Percentiles rank a stretch among this genome's conserved stretches.
Evolutionary conservation across 805 yeast genomes (phyloP).

Genomic region (Jamesozyma spencerorum): DNA sequence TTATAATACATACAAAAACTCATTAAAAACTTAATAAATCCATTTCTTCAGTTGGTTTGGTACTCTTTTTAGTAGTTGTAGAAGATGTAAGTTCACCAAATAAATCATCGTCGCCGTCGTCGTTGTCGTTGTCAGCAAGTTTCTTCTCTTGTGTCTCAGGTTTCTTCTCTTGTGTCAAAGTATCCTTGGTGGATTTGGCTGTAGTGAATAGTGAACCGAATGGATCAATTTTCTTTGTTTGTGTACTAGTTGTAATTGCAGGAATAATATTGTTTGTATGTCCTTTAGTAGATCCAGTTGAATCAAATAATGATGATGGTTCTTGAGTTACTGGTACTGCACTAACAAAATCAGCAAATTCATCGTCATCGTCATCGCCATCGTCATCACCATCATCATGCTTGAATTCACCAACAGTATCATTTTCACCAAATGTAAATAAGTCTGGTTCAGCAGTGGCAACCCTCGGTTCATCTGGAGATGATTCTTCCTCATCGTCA

Average conservation of each 20-base stretch:
- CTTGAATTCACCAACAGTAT: background rate
- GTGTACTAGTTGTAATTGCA: slow-evolving; percentile 27
- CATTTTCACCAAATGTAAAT: slow-evolving; percentile 48
- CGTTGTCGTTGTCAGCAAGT: slow-evolving; percentile 1
- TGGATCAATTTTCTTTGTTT: slow-evolving; percentile 48
- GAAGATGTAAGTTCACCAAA: slow-evolving; percentile 29
- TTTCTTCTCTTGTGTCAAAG: slow-evolving; percentile 1
- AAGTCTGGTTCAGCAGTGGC: slow-evolving; percentile 1
- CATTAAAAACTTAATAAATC: slow-evolving; percentile 27
- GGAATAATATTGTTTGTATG: slow-evolving; percentile 15
- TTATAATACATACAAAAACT: background rate
- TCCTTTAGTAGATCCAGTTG: slow-evolving; percentile 21
- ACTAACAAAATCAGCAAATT: slow-evolving; percentile 71
- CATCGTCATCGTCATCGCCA: slow-evolving; percentile 55
- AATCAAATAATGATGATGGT: slow-evolving; percentile 26
- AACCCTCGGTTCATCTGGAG: no score
- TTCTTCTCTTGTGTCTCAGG: background rate
- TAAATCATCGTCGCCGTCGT: slow-evolving; percentile 25
- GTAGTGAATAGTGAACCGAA: slow-evolving; percentile 53
- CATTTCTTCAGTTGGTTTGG: slow-evolving; percentile 18
- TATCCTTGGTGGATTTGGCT: slow-evolving; percentile 3
- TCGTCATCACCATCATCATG: slow-evolving; percentile 41
- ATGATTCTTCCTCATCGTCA: slow-evolving; percentile 40
- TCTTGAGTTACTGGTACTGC: slow-evolving; percentile 33
- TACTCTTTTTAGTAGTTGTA: slow-evolving; percentile 4